Conservation (phyloP, 805 yeast genomes). For the Candida awuae region DNA sequence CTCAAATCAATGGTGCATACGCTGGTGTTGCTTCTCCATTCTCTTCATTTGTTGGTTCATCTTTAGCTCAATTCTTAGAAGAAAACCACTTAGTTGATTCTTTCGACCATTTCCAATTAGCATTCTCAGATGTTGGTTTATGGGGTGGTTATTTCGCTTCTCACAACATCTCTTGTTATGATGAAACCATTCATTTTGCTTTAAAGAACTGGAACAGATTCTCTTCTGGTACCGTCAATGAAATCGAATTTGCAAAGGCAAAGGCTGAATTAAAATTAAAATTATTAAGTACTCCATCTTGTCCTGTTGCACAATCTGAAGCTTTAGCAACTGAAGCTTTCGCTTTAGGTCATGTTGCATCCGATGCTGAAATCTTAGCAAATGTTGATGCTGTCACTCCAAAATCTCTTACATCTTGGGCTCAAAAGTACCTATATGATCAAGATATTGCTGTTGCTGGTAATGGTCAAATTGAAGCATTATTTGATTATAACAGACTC, state of each 20-base stretch:
- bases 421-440: conserved; percentile 70
- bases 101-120: conserved; percentile 61
- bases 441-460: conserved; percentile 78
- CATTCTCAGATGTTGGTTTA: conserved; percentile 72
- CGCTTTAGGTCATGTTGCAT: conserved; percentile 53
- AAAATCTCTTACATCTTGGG: conserved; percentile 62
- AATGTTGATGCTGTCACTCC: conserved; percentile 57
- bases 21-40: conserved; percentile 46
- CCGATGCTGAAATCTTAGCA: conserved; percentile 50
- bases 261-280: conserved; percentile 63
- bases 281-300: conserved; percentile 39
- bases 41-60: conserved; percentile 55
- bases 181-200: conserved; percentile 73
- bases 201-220: conserved; percentile 85
- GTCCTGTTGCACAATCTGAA: conserved; percentile 36
- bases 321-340: conserved; percentile 50
- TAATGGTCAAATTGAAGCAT: conserved; percentile 78
- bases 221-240: conserved; percentile 58
- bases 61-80: conserved; percentile 58
- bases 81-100: conserved; percentile 68
- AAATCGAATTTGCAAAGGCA: conserved; percentile 71
- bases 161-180: conserved; percentile 50
- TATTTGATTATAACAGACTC: conserved; percentile 76
- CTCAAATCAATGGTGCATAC: conserved; percentile 51
- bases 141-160: conserved; percentile 75